Base-by-base conservation (phyloP, 495 filamentous ascomycete species). In the Xylaria telfairii region DNA sequence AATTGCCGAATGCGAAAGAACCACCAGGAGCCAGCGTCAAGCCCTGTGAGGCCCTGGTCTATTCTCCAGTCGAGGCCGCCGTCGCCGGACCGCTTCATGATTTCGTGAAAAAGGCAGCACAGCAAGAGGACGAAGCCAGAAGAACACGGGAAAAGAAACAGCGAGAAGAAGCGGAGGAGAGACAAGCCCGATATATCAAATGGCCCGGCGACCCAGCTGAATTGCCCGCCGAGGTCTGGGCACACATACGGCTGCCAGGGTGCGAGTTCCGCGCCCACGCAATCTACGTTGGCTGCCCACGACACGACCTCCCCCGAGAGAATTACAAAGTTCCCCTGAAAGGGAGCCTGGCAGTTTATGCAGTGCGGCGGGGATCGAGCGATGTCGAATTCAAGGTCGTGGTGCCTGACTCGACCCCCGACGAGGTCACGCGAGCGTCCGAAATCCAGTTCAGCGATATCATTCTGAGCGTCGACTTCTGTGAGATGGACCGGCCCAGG, bases 191-290 rank as follows among this genome's bases (percentile, higher is more conserved):
- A 28, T 39, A 3, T 1, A 6, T 62, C n/a, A 10, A 10, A 8
- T 69, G 62, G 66, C 61, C 61, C 0, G 70, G 73, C 19, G 67
- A 75, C 37, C 15, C 49, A 0, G 19, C 62, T 7, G n/a, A 13
- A 3, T 65, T 54, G 24, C 53, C 63, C 17, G 70, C 70, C 12
- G 62, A 67, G 10, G 21, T n/a, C 12, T 61, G 13, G 19, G 63
- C 34, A 8, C 26, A 62, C 41, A 0, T 70, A 0, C 32, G 61
- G 19, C 24, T 68, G 0, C 63, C 63, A 3, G 56, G 37, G 26
- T 64, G 54, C 67, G 34, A 71, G 13, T 70, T 28, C 26, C 73
- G 73, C 57, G 67, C 67, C 30, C n/a, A 54, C 4, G 71, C 71
- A 1, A 42, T 75, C 34, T 65, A 42, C 53, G 32, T 75, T 10